Percentiles rank a stretch among this genome's conserved stretches.
These are phyloP conservation scores for Rhodomyrtus psidioides DNA, from an alignment of 441 rosid species.

Conservation along the genomic window DNA sequence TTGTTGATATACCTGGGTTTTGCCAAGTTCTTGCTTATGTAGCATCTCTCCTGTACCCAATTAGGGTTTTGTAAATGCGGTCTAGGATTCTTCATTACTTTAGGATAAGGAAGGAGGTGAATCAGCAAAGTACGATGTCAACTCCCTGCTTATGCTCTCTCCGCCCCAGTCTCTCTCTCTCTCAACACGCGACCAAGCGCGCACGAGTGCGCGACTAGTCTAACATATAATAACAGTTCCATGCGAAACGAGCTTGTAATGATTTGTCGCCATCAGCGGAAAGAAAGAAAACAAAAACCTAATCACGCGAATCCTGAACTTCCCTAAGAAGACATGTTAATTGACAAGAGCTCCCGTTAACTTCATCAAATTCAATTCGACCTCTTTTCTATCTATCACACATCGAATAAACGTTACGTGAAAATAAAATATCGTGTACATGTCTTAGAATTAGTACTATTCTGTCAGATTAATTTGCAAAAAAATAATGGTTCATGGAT, in stretches of 20 bases:
- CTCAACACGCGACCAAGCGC: rapidly evolving
- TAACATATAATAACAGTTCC: not conserved
- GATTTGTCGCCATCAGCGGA: rapidly evolving
- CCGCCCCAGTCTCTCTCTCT: not conserved
- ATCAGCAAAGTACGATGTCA: not conserved
- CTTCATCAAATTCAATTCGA: not conserved
- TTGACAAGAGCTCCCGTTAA: not conserved
- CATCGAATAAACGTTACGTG: no score
- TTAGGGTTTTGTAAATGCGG: not conserved
- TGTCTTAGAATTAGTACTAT: no score
- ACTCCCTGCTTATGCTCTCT: not conserved
- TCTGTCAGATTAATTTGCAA: not conserved
- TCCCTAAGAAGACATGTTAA: not conserved
- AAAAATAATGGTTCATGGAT: not conserved
- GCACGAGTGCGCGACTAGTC: not conserved
- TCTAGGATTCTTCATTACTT: not conserved
- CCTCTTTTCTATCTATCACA: no score
- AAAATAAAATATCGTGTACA: no score
- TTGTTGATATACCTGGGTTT: not conserved
- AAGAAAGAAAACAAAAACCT: not conserved
- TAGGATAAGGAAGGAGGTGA: not conserved
- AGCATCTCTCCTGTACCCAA: not conserved
- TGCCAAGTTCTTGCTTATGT: not conserved
- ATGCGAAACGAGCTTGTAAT: not conserved
- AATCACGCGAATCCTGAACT: not conserved